Conservation (phyloP, 352 stramenopile genomes). For the Aphanomyces euteiches region DNA sequence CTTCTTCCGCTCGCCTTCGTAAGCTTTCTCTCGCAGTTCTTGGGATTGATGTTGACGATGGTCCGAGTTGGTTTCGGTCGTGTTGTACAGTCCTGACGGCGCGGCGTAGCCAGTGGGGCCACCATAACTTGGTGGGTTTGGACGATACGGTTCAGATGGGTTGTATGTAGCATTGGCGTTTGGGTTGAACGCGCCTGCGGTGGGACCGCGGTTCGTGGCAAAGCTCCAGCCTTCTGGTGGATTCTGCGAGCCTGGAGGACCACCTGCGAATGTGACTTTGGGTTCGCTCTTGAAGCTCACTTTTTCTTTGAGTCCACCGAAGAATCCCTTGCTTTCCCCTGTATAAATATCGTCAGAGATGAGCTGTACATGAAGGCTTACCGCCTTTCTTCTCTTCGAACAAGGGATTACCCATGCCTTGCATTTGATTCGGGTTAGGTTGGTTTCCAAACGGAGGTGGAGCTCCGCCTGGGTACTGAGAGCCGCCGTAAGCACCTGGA, state of each 20-base stretch:
- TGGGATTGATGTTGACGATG: slow-evolving; percentile 7
- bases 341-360: slow-evolving; percentile 8
- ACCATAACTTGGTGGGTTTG: slow-evolving; percentile 26
- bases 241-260: slow-evolving; percentile 63
- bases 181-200: slow-evolving; percentile 58
- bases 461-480: slow-evolving; percentile 32
- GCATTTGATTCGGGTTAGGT: slow-evolving; percentile 58
- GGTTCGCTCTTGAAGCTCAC: slow-evolving; percentile 65
- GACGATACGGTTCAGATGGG: slow-evolving; percentile 73
- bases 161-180: slow-evolving; percentile 59
- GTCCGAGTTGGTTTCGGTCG: slow-evolving; percentile 24
- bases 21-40: slow-evolving; percentile 1
- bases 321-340: slow-evolving; percentile 82
- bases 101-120: not conserved
- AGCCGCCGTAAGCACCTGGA: slow-evolving; percentile 34
- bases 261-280: slow-evolving; percentile 49
- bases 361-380: not conserved
- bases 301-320: slow-evolving; percentile 83
- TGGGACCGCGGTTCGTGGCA: slow-evolving; percentile 77
- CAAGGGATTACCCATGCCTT: slow-evolving; percentile 94
- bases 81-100: not conserved
- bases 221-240: slow-evolving; percentile 80
- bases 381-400: slow-evolving; percentile 86
- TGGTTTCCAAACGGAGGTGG: slow-evolving; percentile 41
- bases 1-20: slow-evolving; percentile 76